Conservation (phyloP, 176 grass and related monocot species). For the Phragmites australis region DNA sequence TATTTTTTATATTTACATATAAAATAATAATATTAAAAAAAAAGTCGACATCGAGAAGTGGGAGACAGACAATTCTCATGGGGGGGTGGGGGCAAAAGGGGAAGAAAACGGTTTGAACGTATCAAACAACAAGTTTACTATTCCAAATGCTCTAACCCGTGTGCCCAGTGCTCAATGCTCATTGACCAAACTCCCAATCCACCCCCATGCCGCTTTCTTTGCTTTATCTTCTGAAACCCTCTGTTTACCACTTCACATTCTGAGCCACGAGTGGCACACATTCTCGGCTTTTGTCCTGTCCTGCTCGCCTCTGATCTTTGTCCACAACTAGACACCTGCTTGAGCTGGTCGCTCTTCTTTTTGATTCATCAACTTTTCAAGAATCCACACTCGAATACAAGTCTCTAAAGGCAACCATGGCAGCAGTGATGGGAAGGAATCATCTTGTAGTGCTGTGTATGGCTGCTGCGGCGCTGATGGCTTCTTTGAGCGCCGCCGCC, state of each 20-base stretch:
- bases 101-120: background rate
- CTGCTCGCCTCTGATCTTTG: slow-evolving; percentile 32
- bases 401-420: background rate
- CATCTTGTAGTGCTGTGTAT: slow-evolving; percentile 11
- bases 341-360: background rate
- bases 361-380: background rate
- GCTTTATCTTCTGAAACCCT: background rate
- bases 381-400: background rate
- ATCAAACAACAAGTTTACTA: no score
- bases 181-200: slow-evolving; percentile 35
- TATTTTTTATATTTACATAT: no score
- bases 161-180: slow-evolving; percentile 26
- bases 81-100: no score
- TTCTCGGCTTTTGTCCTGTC: slow-evolving; percentile 26
- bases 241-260: background rate
- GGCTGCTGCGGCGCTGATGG: slow-evolving; percentile 31
- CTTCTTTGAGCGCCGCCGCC: background rate
- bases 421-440: background rate
- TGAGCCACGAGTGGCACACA: background rate
- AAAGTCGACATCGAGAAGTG: no score
- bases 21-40: no score
- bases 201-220: background rate
- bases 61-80: no score
- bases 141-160: slow-evolving; percentile 3
- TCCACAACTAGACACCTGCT: background rate